Conservation (phyloP, 1,284 basidiomycete genomes). For the Puccinia coronata region DNA sequence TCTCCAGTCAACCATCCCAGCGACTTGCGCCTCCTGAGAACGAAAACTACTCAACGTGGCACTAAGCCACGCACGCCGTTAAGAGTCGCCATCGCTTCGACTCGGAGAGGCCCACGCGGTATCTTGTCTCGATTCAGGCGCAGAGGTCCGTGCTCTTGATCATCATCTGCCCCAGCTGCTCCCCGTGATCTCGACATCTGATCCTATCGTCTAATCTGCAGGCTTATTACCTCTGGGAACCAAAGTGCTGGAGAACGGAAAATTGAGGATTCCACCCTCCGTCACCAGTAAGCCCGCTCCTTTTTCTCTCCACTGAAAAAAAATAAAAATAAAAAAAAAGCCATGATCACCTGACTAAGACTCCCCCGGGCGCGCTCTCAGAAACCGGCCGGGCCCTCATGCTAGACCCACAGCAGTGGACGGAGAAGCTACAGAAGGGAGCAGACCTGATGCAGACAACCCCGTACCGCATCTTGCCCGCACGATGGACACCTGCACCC, state of each 20-base stretch:
- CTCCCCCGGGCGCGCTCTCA: neutral
- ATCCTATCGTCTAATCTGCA: neutral
- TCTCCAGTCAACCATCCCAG: conserved; percentile 40
- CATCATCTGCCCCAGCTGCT: no score
- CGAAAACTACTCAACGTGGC: conserved; percentile 33
- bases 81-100: conserved; percentile 30
- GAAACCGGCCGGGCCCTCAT: conserved; percentile 32
- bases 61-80: conserved; percentile 32
- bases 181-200: neutral
- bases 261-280: conserved; percentile 29
- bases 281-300: conserved; percentile 19
- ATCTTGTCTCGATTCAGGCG: conserved; percentile 38
- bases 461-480: conserved; percentile 31
- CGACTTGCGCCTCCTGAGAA: conserved; percentile 24
- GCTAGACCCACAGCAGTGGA: conserved; percentile 16
- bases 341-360: neutral
- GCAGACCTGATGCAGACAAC: conserved; percentile 3
- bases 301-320: neutral
- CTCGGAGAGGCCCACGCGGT: conserved; percentile 38
- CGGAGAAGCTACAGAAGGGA: conserved; percentile 15
- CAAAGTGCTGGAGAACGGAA: conserved; percentile 25
- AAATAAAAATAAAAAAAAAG: no score
- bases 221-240: conserved; percentile 45
- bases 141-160: conserved; percentile 19
- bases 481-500: conserved; percentile 23